phyloP scores from a whole-genome alignment of 23 red algal genomes.

The Gracilaria gracilis region DNA sequence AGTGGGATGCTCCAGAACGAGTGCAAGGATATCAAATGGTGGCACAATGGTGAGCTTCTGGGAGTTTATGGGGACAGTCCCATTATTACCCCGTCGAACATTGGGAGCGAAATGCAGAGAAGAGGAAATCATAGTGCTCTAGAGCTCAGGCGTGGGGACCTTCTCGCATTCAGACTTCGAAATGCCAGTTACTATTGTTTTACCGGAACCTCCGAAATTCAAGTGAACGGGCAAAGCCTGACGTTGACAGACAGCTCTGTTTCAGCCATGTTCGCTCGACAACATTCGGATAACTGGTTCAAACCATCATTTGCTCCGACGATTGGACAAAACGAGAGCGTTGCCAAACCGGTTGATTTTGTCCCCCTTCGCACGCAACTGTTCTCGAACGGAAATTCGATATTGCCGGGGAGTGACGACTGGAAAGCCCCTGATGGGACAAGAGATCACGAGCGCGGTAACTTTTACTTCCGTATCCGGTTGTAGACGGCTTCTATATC shows the following conservation, averaged over 20 bases:
- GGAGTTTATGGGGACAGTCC: conserved; percentile 39
- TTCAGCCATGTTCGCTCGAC: conserved; percentile 22
- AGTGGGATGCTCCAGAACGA: conserved; percentile 31
- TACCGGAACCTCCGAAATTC: conserved; percentile 18
- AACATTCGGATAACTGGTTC: conserved; percentile 41
- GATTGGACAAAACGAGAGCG: conserved; percentile 12
- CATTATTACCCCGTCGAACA: neutral
- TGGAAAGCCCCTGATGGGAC: conserved; percentile 45
- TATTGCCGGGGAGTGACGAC: conserved; percentile 36
- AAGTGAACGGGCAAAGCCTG: conserved; percentile 38
- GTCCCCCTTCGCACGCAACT: conserved; percentile 35
- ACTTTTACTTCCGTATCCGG: conserved; percentile 57
- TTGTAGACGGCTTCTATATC: conserved; percentile 1
- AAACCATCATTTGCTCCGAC: conserved; percentile 26
- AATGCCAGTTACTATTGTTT: conserved; percentile 62
- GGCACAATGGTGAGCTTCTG: conserved; percentile 44
- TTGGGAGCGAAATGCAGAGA: conserved; percentile 35
- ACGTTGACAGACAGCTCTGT: conserved; percentile 1
- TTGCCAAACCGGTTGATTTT: conserved; percentile 15
- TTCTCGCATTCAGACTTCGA: conserved; percentile 41
- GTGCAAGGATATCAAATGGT: conserved; percentile 48
- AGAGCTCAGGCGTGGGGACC: conserved; percentile 33
- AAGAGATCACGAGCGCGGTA: conserved; percentile 26
- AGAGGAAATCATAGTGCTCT: conserved; percentile 21
- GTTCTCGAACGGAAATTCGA: conserved; percentile 27